Evolutionary conservation across 2,329 filamentous ascomycete genomes (phyloP).

Genomic region (Chrysoporthe puriensis): DNA sequence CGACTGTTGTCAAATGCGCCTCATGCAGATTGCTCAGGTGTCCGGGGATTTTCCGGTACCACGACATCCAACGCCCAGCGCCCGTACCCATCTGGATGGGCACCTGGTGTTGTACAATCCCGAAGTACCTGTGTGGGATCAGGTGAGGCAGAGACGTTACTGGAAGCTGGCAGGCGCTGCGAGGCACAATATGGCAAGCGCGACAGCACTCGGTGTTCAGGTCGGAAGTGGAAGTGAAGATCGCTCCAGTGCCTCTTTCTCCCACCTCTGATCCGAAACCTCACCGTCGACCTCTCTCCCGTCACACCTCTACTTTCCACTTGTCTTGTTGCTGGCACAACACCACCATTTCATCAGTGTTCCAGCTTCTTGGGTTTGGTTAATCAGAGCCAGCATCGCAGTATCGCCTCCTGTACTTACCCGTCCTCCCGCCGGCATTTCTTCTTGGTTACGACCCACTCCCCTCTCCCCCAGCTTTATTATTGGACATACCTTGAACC

Average conservation of each 20-base stretch:
- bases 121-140: not conserved
- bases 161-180: not conserved
- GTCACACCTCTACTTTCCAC: not conserved
- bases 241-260: not conserved
- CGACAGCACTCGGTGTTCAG: slow-evolving; percentile 8
- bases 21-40: slow-evolving; percentile 10
- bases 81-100: slow-evolving; percentile 3
- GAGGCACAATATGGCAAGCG: slow-evolving; percentile 14
- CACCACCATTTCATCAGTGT: slow-evolving; percentile 18
- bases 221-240: slow-evolving; percentile 14
- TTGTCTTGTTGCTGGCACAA: slow-evolving; percentile 5
- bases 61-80: slow-evolving; percentile 3
- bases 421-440: slow-evolving; percentile 23
- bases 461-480: slow-evolving; percentile 18
- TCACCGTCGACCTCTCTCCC: slow-evolving; percentile 4
- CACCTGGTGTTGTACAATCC: slow-evolving; percentile 13
- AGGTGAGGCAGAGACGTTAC: slow-evolving; percentile 8
- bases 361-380: slow-evolving; percentile 19
- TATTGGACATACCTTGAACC: slow-evolving; percentile 26
- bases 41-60: slow-evolving; percentile 9
- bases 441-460: slow-evolving; percentile 16
- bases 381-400: slow-evolving; percentile 19
- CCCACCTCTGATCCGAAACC: not conserved
- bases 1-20: slow-evolving; percentile 9
- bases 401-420: slow-evolving; percentile 26